Evolutionary conservation across 2,329 filamentous ascomycete genomes (phyloP), one percentile per base, ranked within the genome.

Genomic region (Aspergillus pseudoterreus): DNA sequence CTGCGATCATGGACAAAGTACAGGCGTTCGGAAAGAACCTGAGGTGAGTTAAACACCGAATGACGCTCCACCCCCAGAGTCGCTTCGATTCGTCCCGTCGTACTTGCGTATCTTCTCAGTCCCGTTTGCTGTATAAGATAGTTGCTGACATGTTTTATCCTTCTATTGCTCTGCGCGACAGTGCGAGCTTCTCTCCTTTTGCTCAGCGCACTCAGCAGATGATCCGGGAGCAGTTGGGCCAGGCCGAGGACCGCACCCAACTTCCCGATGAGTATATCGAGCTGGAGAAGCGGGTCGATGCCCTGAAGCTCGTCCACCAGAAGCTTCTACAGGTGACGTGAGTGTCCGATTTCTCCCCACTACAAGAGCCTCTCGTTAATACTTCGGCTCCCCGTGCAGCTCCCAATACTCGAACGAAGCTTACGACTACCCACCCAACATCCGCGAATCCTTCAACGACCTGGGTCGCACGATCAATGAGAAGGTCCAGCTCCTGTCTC

Each of bases 281-380:
- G 75, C 87, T 99, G 56, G 94, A 99, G 83, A 96, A 96, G 83
- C 87, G 92, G 61, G 91, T 97, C 66, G 94, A 99, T 83, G 94
- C 94, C 53, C 80, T 99, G 70, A 97, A 96, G 81, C 85, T 88
- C 69, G 94, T 95, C 54, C 94, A 99, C 75, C 90, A 95, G 78
- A 96, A 95, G 80, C 89, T 99, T 80, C 85, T 99, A 57, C 85
- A 90, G 62, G 94, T 97, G 70, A 99, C 94, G 89, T 95, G 79
- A 76, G 88, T 83, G 49, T 54, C 38, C 21, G 6, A 11, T 24
- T 8, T 5, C n/a, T 1, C 19, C 24, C 15, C 1, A 9, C 15
- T 21, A 12, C 22, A 8, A 33, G 41, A 8, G 9, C 12, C 33
- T 15, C 41, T 14, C 15, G 45, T 27, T n/a, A 32, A 19, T 27